Conservation (phyloP, 306 rosid species). For the Hylodesmum podocarpum region DNA sequence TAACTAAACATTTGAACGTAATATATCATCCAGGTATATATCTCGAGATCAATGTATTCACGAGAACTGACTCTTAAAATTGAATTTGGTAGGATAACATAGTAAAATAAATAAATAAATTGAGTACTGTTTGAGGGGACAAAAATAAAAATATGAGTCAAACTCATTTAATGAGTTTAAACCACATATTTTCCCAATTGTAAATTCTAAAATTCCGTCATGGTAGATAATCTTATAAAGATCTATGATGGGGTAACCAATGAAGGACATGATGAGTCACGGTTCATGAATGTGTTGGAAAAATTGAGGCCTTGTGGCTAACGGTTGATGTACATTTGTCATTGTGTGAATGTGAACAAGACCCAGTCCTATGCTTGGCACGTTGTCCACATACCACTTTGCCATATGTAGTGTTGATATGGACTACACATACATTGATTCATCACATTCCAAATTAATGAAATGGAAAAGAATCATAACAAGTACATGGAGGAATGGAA, state of each 20-base stretch:
- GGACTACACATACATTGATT: slow-evolving; percentile 11
- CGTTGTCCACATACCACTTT: background rate
- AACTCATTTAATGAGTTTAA: background rate
- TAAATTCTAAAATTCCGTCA: background rate
- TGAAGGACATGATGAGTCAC: background rate
- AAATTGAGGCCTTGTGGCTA: background rate
- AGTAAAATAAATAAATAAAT: too few species aligned
- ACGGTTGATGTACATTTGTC: slow-evolving; percentile 21
- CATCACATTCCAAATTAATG: slow-evolving; percentile 4
- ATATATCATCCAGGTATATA: too few species aligned
- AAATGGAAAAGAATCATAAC: background rate
- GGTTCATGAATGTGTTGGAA: background rate
- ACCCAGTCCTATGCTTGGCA: background rate
- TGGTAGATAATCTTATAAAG: background rate
- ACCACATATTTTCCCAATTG: background rate
- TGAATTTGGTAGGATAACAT: background rate
- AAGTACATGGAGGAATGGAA: background rate
- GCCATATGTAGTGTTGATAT: slow-evolving; percentile 28
- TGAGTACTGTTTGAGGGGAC: background rate
- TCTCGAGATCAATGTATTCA: too few species aligned
- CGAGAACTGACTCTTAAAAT: too few species aligned
- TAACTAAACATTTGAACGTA: too few species aligned
- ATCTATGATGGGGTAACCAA: background rate
- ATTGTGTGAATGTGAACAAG: background rate
- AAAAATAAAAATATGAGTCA: background rate